phyloP scores from a whole-genome alignment of 1,284 basidiomycete species.

The Cutaneotrichosporon cavernicola region DNA sequence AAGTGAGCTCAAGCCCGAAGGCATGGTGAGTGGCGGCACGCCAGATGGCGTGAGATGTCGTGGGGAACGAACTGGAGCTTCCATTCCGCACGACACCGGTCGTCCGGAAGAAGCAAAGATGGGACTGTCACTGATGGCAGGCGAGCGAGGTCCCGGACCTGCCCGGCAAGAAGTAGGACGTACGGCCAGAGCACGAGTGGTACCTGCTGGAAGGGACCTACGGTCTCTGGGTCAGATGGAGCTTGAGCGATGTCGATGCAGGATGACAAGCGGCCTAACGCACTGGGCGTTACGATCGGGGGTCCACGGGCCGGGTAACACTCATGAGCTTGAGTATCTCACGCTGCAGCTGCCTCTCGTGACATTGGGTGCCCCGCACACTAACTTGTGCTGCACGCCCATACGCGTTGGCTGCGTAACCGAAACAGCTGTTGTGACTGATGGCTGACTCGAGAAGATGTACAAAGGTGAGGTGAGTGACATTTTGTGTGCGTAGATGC shows the following conservation, averaged over 20 bases:
- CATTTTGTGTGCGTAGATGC: not conserved
- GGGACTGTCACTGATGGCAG: conserved; percentile 2
- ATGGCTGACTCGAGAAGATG: not conserved
- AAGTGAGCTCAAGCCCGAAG: conserved; percentile 38
- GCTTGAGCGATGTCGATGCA: not conserved
- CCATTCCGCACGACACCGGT: not conserved
- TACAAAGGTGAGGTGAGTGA: not conserved
- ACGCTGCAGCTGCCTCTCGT: not conserved
- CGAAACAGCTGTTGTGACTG: not conserved
- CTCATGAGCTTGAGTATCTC: not conserved
- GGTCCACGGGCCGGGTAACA: too few species aligned
- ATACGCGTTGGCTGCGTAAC: not conserved
- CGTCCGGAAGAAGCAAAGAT: not conserved
- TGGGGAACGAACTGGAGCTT: not conserved
- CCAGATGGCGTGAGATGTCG: not conserved
- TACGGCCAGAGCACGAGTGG: not conserved
- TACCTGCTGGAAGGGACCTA: not conserved
- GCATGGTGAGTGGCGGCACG: conserved; percentile 38
- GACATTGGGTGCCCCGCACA: not conserved
- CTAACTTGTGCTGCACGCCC: not conserved
- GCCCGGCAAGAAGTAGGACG: conserved; percentile 7
- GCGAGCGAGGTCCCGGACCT: conserved; percentile 6
- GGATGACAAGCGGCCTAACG: not conserved
- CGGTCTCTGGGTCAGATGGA: too few species aligned
- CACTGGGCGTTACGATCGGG: not conserved